These are phyloP conservation scores for Nicotiana tomentosiformis DNA, from an alignment of 257 asterid species.

Conservation along the genomic window DNA sequence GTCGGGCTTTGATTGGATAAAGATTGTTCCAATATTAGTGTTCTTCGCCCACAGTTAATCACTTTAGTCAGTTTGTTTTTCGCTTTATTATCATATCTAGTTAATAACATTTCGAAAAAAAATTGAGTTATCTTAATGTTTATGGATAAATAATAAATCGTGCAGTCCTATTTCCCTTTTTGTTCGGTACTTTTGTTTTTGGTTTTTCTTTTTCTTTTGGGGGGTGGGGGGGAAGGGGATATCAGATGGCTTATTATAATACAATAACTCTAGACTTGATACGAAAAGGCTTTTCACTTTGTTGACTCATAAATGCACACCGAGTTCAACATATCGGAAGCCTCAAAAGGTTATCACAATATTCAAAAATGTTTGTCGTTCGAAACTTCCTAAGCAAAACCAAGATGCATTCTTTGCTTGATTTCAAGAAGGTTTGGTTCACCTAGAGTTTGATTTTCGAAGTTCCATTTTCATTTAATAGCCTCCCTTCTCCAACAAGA, in stretches of 20 bases:
- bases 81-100: not conserved
- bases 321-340: constrained; percentile 11
- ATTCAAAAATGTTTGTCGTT: constrained; percentile 19
- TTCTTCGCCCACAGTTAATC: no score
- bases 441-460: not conserved
- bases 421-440: constrained; percentile 16
- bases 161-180: no score
- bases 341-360: constrained; percentile 5
- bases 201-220: no score
- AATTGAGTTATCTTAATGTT: no score
- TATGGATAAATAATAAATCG: no score
- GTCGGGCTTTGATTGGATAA: not conserved
- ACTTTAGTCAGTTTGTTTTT: no score
- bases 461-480: not conserved
- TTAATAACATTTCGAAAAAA: no score
- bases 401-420: not conserved
- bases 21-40: no score
- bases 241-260: no score
- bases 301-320: constrained; percentile 24
- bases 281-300: not conserved
- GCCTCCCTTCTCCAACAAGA: not conserved
- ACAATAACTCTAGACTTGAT: not conserved
- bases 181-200: no score
- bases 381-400: not conserved
- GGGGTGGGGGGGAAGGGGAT: no score